phyloP scores from a whole-genome alignment of 129 eudicot species.

The Escallonia herrerae region DNA sequence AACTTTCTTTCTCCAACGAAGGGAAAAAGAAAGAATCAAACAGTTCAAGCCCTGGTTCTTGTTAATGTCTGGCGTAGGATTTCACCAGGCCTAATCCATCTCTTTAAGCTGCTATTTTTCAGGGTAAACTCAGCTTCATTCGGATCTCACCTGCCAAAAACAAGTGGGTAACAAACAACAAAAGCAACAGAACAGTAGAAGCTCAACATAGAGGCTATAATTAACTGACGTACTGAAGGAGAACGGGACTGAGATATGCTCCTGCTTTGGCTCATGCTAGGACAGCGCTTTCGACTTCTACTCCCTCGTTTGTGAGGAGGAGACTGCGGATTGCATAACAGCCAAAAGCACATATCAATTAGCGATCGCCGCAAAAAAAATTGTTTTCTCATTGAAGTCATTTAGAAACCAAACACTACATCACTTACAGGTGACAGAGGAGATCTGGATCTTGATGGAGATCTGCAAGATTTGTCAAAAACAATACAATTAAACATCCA shows the following conservation, averaged over 20 bases:
- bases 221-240: constrained; percentile 30
- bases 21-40: too few species aligned
- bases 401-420: background rate
- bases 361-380: background rate
- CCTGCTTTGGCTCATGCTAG: constrained; percentile 39
- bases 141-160: constrained; percentile 31
- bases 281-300: constrained; percentile 16
- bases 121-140: constrained; percentile 9
- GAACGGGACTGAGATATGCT: constrained; percentile 43
- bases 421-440: constrained; percentile 47
- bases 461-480: constrained; percentile 42
- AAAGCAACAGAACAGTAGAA: background rate
- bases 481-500: constrained; percentile 16
- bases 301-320: constrained; percentile 20
- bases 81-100: too few species aligned
- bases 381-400: background rate
- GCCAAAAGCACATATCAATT: background rate
- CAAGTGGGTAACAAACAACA: background rate
- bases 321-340: constrained; percentile 9
- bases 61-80: too few species aligned
- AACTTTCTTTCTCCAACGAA: too few species aligned
- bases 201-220: background rate
- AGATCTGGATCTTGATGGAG: constrained; percentile 44
- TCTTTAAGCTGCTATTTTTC: too few species aligned
- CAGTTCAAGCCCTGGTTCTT: too few species aligned